A percentile compares a stretch with the other conserved stretches of the same genome.
Evolutionary conservation across 2,329 filamentous ascomycete genomes (phyloP).

Genomic region (Raffaelea ambrosiae): DNA sequence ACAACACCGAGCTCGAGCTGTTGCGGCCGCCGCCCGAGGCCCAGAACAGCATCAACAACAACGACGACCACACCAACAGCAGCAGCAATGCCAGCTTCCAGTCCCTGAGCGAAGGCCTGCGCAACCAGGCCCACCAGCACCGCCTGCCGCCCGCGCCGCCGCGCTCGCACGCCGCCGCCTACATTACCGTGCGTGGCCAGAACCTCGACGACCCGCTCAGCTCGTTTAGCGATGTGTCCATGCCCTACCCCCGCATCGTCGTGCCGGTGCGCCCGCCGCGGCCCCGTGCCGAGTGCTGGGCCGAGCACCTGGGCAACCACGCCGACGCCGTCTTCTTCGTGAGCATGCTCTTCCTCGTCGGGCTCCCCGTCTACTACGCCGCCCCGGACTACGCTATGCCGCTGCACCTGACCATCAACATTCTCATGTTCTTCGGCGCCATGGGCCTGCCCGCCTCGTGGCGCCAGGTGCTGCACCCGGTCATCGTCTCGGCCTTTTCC

Average conservation of each 20-base stretch:
- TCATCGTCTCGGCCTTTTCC: constrained; percentile 44
- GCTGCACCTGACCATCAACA: constrained; percentile 34
- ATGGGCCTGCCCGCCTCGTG: constrained; percentile 38
- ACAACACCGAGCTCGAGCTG: constrained; percentile 9
- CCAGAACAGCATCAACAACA: constrained; percentile 6
- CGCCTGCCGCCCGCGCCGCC: constrained; percentile 6
- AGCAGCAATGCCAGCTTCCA: constrained; percentile 10
- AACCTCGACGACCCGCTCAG: constrained; percentile 13
- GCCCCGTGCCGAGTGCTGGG: constrained; percentile 41
- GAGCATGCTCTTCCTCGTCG: constrained; percentile 37
- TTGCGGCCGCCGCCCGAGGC: constrained; percentile 7
- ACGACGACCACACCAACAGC: background rate
- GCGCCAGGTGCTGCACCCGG: constrained; percentile 47
- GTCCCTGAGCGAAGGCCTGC: background rate
- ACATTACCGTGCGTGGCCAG: constrained; percentile 14
- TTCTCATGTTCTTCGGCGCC: constrained; percentile 44
- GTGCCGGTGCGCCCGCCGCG: constrained; percentile 25
- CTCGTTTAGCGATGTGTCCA: constrained; percentile 13
- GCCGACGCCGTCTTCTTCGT: constrained; percentile 37
- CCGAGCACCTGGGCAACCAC: constrained; percentile 32
- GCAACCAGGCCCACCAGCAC: background rate
- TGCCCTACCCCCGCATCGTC: constrained; percentile 13
- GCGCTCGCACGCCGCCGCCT: constrained; percentile 10
- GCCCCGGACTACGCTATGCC: constrained; percentile 38
- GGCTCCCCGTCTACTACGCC: constrained; percentile 46